Evolutionary conservation across 768 basidiomycete species (phyloP).

Genomic region (Pleurotus citrinopileatus): DNA sequence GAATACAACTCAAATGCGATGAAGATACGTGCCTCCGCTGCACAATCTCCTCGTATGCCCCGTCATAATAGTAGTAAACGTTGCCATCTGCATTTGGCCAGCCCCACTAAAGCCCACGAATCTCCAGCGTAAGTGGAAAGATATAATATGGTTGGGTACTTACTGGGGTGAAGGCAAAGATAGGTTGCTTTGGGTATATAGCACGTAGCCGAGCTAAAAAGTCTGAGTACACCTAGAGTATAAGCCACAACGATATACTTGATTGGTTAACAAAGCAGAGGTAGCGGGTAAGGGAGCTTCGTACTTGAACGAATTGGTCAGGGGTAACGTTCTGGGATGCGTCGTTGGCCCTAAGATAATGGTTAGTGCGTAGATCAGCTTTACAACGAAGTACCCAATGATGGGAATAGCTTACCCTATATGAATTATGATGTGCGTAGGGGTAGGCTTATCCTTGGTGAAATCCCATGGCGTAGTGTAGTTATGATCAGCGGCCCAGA

Average conservation of each 20-base stretch:
- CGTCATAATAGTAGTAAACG: conserved; percentile 42
- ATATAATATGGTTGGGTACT: conserved; percentile 13
- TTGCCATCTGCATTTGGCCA: conserved; percentile 52
- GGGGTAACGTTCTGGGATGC: conserved; percentile 47
- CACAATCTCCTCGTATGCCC: conserved; percentile 45
- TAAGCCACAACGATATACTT: not conserved
- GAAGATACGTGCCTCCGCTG: conserved; percentile 26
- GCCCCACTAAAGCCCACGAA: conserved; percentile 39
- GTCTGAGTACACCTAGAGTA: conserved; percentile 39
- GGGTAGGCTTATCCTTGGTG: conserved; percentile 37
- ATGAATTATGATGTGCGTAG: conserved; percentile 56
- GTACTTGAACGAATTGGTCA: conserved; percentile 40
- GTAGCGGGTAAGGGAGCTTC: conserved; percentile 7
- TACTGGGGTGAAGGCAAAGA: conserved; percentile 55
- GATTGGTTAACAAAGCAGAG: not conserved
- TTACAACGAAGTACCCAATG: no score
- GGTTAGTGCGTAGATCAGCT: not conserved
- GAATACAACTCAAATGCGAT: not conserved
- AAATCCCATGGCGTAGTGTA: conserved; percentile 62
- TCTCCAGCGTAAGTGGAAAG: not conserved
- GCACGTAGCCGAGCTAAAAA: conserved; percentile 44
- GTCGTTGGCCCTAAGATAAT: conserved; percentile 45
- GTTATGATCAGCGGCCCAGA: conserved; percentile 53
- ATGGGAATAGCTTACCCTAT: conserved; percentile 43
- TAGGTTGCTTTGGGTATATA: conserved; percentile 40